Percentiles rank a stretch among this genome's conserved stretches.
phyloP scores from a whole-genome alignment of 208 protist species.

The Leishmania mexicana region DNA sequence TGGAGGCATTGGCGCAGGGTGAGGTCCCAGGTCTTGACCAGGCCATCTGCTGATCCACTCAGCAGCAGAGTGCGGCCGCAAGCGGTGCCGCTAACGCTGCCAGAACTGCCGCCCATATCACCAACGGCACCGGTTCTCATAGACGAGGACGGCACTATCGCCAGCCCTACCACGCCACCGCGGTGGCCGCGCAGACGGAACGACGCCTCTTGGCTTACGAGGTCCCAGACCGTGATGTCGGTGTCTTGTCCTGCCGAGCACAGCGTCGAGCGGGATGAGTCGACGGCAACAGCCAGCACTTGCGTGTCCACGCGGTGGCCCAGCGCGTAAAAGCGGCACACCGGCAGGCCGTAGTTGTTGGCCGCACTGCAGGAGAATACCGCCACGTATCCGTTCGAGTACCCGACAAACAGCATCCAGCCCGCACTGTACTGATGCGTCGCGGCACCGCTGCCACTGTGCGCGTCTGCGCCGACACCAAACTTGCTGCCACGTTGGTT shows the following conservation, averaged over 20 bases:
- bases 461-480: neutral
- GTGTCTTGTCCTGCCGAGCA: slow-evolving; percentile 96
- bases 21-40: slow-evolving; percentile 91
- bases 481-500: neutral
- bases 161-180: slow-evolving; percentile 71
- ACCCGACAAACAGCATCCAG: slow-evolving; percentile 84
- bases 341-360: slow-evolving; percentile 82
- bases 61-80: slow-evolving; percentile 51
- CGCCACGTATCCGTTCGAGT: slow-evolving; percentile 84
- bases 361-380: slow-evolving; percentile 68
- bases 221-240: slow-evolving; percentile 98
- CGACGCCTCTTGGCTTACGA: slow-evolving; percentile 72
- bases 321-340: slow-evolving; percentile 85
- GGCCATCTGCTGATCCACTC: slow-evolving; percentile 80
- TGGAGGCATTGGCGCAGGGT: slow-evolving; percentile 84
- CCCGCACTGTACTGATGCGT: slow-evolving; percentile 23
- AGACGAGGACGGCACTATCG: slow-evolving; percentile 48
- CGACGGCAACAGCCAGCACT: slow-evolving; percentile 88
- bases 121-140: neutral
- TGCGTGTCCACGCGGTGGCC: slow-evolving; percentile 84
- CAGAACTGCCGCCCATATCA: neutral
- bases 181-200: slow-evolving; percentile 90
- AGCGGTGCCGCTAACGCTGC: neutral
- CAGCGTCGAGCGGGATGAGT: slow-evolving; percentile 45
- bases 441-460: neutral